Conservation (phyloP, 441 rosid genomes). For the Hura crepitans region DNA sequence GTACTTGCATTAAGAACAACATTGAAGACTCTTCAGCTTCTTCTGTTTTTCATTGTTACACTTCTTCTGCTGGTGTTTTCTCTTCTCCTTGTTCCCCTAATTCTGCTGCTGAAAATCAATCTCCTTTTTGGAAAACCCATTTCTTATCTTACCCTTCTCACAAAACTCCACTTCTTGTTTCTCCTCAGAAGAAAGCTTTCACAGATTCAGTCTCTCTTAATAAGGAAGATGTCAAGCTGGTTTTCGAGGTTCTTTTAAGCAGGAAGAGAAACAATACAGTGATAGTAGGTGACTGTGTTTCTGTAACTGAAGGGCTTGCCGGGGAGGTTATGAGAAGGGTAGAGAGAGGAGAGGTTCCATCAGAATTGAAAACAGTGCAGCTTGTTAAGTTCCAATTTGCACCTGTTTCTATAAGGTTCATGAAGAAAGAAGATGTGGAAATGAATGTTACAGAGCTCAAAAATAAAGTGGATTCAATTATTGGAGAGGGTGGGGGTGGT, state of each 20-base stretch:
- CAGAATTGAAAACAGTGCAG: conserved; percentile 50
- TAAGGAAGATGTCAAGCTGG: conserved; percentile 67
- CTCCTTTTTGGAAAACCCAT: conserved; percentile 55
- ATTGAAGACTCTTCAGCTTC: conserved; percentile 70
- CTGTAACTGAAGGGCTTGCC: conserved; percentile 52
- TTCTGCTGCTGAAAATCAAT: conserved; percentile 41
- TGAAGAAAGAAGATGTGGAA: conserved; percentile 62
- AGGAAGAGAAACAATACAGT: conserved; percentile 64
- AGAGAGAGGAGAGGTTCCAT: conserved; percentile 71
- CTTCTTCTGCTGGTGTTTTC: conserved; percentile 48
- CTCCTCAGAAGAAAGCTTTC: conserved; percentile 39
- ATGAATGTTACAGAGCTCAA: conserved; percentile 50
- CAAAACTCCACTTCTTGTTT: conserved; percentile 48
- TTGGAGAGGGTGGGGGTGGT: conserved; percentile 47
- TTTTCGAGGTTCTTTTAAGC: conserved; percentile 58
- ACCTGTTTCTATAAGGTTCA: conserved; percentile 56
- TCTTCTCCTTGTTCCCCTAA: conserved; percentile 67
- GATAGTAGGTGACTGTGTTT: conserved; percentile 62
- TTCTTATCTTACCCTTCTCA: conserved; percentile 47
- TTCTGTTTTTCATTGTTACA: conserved; percentile 56
- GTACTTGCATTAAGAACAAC: conserved; percentile 65
- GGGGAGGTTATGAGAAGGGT: conserved; percentile 51
- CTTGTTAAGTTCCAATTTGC: conserved; percentile 64
- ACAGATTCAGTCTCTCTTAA: conserved; percentile 35
- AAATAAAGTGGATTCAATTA: conserved; percentile 49